Base-by-base conservation (phyloP, 2,329 filamentous ascomycete genomes). In the Fusarium sp. region DNA sequence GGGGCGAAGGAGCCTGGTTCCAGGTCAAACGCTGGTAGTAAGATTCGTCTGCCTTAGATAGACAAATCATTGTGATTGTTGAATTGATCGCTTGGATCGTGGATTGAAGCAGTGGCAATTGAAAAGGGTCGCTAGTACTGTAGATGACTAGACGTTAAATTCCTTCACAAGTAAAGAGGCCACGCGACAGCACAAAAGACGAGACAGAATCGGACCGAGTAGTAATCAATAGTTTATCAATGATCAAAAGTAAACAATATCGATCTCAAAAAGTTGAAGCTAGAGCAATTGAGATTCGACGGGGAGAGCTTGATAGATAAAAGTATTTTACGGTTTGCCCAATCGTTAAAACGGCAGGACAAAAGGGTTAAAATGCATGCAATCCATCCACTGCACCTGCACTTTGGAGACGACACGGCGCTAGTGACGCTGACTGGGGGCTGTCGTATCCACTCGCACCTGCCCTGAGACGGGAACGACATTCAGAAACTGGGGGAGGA, bases 1-100 rank as follows among this genome's bases (percentile, higher is more conserved):
- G 77, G 25, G 80, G 81, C 2, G 84, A 81, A 32, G 86, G 86
- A 76, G 81, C 86, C 78, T 87, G 86, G 76, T 88, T 88, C 81
- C 83, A 87, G 29, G 81, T 79, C 52, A 83, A 82, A 67, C 86
- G 84, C 49, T 81, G 76, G 53, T 83, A 78, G 52, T 77, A 79
- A 62, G 82, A 80, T 61, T 87, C 84, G 70, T 87, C 86, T 51
- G 84, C 86, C 66, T 85, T 83, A 30, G 85, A 86, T 14, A 86
- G 85, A 64, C 86, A 86, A 70, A 87, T 88, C 86, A 88, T 75
- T 48, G 18, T 49, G 59, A 20, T 45, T 13, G 32, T 20, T 41
- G 41, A 45, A 34, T 29, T 27, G 47, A 40, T 61, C 16, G 41
- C 11, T 9, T 16, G 30, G 40, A 57, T 52, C 54, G 6, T 30